Evolutionary conservation across 2,329 filamentous ascomycete genomes (phyloP), one percentile per base, ranked within the genome.

Genomic region (Colletotrichum salicis): DNA sequence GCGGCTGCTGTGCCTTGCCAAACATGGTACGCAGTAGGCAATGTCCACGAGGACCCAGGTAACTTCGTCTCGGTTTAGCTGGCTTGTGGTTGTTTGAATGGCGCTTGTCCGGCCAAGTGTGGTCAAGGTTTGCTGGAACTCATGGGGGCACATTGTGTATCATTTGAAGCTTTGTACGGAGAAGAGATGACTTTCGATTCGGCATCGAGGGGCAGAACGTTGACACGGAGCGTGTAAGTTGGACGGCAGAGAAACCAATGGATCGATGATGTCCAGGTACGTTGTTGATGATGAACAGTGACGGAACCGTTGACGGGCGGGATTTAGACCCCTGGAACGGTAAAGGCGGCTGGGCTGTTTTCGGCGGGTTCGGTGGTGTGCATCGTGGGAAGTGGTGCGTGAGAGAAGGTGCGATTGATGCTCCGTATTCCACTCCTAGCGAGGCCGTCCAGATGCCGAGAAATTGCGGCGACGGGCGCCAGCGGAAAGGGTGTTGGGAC

Each of bases 381-480:
- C 33, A 19, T 29, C 45, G 55, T 59, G 54, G 24, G 24, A 48
- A 19, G 41, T 48, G 41, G 41, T 48, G 41, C 19, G 7, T 48
- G 19, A 19, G 19, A 48, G 41, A 48, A n/a, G 41, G 54, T 65
- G 61, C 62, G 27, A 54, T 58, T 24, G 12, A 6, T 31, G 27
- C 41, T 19, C 62, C 41, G 37, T 41, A 29, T 57, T 60, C 11
- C 52, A 31, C 6, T 63, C 27, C 24, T 59, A 29, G 58, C 56
- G 33, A 35, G 64, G 62, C 31, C 52, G 33, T 64, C 13, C 33
- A 55, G 59, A 56, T 71, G 69, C 69, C 69, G 59, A 71, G 69
- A 69, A 65, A 69, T 71, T 48, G 65, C 69, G 55, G 59, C 69
- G 33, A 51, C 33, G 5, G 59, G 27, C 69, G 58, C 33, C 58